Base-by-base conservation (phyloP, 1,139 yeast species). In the Kurtzmaniella quercitrusa region DNA sequence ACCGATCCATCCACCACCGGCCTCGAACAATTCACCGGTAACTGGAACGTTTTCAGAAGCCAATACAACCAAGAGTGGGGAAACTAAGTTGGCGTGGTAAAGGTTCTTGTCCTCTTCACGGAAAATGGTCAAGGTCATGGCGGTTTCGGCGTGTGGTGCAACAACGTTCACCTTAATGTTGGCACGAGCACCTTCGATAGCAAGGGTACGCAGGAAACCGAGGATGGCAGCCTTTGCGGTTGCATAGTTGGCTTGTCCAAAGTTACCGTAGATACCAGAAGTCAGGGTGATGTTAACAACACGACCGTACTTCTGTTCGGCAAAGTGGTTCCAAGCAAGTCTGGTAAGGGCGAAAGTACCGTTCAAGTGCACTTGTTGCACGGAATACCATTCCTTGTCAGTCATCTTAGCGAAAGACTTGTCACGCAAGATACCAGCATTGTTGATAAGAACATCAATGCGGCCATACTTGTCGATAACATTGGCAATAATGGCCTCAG, bases 141-240 rank as follows among this genome's bases (percentile, higher is more conserved):
- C 93, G 41, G 98, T 91, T 60, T 91, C 97, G 37, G 98, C 98
- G 62, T 91, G 96, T 46, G 98, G 98, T 38, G 98, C 98, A 63
- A 89, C 84, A 40, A 82, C 76, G 61, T 91, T 88, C 47, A 82
- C 93, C 59, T 75, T 74, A 55, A 93, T 88, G 60, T 84, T 82
- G 59, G 71, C 61, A 66, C 79, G 88, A 47, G 82, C 80, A 56
- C 98, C 98, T 69, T 93, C 98, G 51, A 86, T 74, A 20, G 98
- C 97, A 50, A 88, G 65, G 36, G 97, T 86, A 63, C 79, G 82
- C 28, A 96, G 76, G 56, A 93, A 78, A 30, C 96, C 96, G 42
- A 89, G 67, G 49, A 93, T 82, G 26, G 91, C 98, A 46, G 87
- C 80, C 71, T 93, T 93, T 41, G 98, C 97, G 40, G 97, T 81